These are phyloP conservation scores for Akanthomyces dipterigenus DNA, from an alignment of 2,329 filamentous ascomycete genomes.

Conservation along the genomic window DNA sequence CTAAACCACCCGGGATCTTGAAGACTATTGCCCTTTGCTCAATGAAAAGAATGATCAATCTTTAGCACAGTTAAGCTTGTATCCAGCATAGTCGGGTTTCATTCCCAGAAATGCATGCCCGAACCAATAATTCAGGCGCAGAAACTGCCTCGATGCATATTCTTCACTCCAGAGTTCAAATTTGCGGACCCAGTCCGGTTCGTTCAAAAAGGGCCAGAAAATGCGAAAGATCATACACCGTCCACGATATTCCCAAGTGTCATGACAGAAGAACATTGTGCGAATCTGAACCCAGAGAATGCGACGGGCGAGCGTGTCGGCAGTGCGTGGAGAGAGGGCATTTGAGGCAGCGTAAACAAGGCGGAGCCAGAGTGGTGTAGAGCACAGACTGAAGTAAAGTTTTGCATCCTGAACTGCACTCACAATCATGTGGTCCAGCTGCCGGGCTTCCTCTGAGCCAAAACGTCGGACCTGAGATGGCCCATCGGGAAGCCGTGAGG, in stretches of 20 bases:
- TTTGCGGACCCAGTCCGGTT: neutral
- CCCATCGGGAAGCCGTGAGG: too few relatives aligned
- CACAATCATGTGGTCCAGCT: neutral
- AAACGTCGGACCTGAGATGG: neutral
- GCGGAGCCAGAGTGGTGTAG: conserved; percentile 1
- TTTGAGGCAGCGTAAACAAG: neutral
- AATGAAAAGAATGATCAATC: neutral
- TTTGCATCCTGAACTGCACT: neutral
- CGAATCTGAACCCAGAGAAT: neutral
- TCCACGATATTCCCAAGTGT: neutral
- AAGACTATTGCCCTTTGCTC: neutral
- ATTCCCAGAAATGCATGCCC: neutral
- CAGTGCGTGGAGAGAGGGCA: neutral
- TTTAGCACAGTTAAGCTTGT: neutral
- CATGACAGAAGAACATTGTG: neutral
- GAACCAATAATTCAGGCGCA: neutral
- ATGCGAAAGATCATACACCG: neutral
- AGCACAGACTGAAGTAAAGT: neutral
- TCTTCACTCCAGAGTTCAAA: neutral
- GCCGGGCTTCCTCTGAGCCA: neutral
- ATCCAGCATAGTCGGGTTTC: neutral
- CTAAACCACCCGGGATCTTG: neutral
- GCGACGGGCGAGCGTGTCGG: neutral
- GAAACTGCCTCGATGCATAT: neutral
- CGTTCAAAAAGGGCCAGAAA: neutral